phyloP scores from a whole-genome alignment of 805 yeast genomes.

The Cyberlindnera saturnus region DNA sequence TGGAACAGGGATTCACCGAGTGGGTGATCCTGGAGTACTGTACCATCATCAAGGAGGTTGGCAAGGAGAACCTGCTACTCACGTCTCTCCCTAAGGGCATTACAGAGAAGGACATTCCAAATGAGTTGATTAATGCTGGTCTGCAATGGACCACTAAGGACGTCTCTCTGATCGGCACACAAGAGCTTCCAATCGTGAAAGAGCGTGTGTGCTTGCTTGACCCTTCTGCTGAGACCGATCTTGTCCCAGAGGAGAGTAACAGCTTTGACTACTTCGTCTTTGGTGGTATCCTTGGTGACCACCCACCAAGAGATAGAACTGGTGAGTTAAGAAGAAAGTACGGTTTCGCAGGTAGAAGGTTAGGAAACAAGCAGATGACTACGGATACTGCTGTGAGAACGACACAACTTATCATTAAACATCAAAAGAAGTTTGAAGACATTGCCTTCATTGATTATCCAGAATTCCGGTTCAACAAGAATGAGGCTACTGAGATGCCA shows the following conservation, averaged over 20 bases:
- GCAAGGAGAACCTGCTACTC: conserved; percentile 64
- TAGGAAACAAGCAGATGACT: conserved; percentile 91
- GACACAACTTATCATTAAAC: conserved; percentile 71
- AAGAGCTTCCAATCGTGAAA: conserved; percentile 35
- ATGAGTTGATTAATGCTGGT: conserved; percentile 49
- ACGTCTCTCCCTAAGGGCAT: conserved; percentile 70
- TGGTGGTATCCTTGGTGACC: conserved; percentile 95
- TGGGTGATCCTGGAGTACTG: conserved; percentile 91
- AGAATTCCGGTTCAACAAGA: conserved; percentile 78
- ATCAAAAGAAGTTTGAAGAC: conserved; percentile 52
- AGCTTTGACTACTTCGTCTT: conserved; percentile 84
- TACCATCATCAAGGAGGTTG: conserved; percentile 79
- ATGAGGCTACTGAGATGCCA: conserved; percentile 97
- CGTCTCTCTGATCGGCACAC: conserved; percentile 37
- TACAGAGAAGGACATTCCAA: conserved; percentile 59
- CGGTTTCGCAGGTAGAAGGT: conserved; percentile 81
- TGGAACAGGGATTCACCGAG: conserved; percentile 95
- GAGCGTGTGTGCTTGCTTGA: conserved; percentile 78
- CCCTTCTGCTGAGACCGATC: conserved; percentile 75
- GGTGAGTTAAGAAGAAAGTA: conserved; percentile 76
- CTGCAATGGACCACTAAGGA: conserved; percentile 81
- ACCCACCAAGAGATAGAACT: conserved; percentile 88
- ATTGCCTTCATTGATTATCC: conserved; percentile 90
- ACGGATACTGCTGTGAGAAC: conserved; percentile 96
- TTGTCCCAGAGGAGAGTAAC: conserved; percentile 60